Evolutionary conservation across 148 eudicot species (phyloP).

Genomic region (Beta vulgaris): DNA sequence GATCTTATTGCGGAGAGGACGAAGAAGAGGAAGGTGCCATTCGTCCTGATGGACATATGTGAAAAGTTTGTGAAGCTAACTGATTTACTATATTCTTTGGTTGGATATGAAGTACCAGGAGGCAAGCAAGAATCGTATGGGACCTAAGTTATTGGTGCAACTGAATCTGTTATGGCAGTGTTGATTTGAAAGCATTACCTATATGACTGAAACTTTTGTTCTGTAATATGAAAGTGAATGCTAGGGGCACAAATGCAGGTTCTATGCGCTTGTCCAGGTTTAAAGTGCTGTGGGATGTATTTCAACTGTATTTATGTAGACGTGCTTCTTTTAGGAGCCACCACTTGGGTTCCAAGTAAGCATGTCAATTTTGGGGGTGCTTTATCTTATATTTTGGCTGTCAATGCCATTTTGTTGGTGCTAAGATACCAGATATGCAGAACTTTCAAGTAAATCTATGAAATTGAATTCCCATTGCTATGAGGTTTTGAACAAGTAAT

Average conservation of each 20-base stretch:
- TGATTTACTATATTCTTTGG: neutral
- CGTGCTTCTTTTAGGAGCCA: too few species aligned
- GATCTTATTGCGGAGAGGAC: neutral
- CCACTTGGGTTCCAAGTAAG: too few species aligned
- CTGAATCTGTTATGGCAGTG: too few species aligned
- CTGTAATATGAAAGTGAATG: neutral
- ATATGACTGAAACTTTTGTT: neutral
- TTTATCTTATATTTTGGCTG: too few species aligned
- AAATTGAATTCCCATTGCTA: too few species aligned
- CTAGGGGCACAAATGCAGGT: neutral
- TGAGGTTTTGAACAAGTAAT: too few species aligned
- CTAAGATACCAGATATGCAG: too few species aligned
- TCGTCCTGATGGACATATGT: neutral
- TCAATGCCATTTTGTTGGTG: too few species aligned
- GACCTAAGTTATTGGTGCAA: neutral
- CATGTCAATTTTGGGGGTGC: too few species aligned
- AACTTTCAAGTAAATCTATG: too few species aligned
- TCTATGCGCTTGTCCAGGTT: neutral
- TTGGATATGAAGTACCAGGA: neutral
- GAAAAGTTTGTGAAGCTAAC: neutral
- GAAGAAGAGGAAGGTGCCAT: slow-evolving; percentile 21
- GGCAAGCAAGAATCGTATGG: neutral
- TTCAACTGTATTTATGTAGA: neutral
- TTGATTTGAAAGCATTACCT: neutral
- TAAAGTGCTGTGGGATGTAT: neutral